Evolutionary conservation across 2,329 filamentous ascomycete genomes (phyloP), one percentile per base, ranked within the genome.

Genomic region (Septoria petroselini): DNA sequence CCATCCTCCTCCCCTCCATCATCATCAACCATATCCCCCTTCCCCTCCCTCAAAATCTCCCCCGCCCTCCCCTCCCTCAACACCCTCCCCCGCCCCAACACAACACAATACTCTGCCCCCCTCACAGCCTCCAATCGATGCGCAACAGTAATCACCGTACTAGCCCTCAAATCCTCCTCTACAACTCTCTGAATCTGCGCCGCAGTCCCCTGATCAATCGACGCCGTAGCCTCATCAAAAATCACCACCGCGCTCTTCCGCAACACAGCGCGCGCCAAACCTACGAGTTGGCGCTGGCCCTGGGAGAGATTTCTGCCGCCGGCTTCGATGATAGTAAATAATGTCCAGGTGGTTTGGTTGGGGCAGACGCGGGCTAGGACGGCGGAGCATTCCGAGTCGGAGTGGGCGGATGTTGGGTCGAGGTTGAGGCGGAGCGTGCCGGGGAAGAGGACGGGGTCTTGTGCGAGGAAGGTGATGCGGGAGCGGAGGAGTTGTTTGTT

Each of bases 201-300:
- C 12, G 81, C 79, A 1, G 81, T 84, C 54, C 83, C 79, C 44
- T 76, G 73, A 63, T 85, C 82, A 54, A 84, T 82, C 41, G 77
- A 81, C 2, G 82, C 81, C 1, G 82, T 84, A 2, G 82, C 82
- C 60, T 85, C 83, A 59, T 86, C 83, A 61, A 86, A 73, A 42
- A 86, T 78, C 7, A 86, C 71, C 54, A 85, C 76, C 0, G 79
- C 70, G 50, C 79, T 82, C n/a, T 78, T 68, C 7, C 82, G 68
- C 39, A 86, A 65, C 45, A 85, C 75, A 0, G 83, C 81, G n/a
- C 83, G 66, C 0, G 82, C 79, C 1, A 86, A 70, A 0, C 81
- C 82, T 2, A 86, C 79, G 0, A 86, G 71, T 60, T 86, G 83
- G 39, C 82, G 69, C 62, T 86, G 82, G 1, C 82, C 83, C 59